Evolutionary conservation across 23 red algal genomes (phyloP).

Genomic region (Cyanidiococcus yangmingshanensis): DNA sequence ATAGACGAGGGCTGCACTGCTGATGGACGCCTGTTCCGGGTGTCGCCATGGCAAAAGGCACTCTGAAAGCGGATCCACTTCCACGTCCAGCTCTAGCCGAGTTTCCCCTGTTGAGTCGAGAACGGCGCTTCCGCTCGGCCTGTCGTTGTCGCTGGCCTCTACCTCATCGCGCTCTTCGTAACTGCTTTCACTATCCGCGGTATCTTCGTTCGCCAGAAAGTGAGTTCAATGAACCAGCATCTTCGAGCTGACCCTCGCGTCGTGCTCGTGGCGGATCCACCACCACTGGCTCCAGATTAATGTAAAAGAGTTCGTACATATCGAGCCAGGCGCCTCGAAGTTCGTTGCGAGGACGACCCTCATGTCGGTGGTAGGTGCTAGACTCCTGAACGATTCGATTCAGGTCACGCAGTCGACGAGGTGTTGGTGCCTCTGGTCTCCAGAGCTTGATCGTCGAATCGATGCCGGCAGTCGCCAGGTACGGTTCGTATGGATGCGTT

Average conservation of each 20-base stretch:
- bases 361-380: not conserved
- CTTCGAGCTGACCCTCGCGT: not conserved
- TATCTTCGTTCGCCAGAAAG: not conserved
- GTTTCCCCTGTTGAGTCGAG: not conserved
- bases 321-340: not conserved
- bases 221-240: not conserved
- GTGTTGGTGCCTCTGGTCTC: conserved; percentile 2
- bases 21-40: not conserved
- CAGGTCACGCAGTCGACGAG: conserved; percentile 5
- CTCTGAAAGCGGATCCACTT: not conserved
- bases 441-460: conserved; percentile 23
- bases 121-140: not conserved
- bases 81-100: not conserved
- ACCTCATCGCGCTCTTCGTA: not conserved
- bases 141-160: not conserved
- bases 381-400: not conserved
- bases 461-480: conserved; percentile 4
- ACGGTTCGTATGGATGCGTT: conserved; percentile 22
- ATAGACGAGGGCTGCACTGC: no score
- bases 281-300: not conserved
- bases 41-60: not conserved
- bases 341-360: not conserved
- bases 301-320: conserved; percentile 4
- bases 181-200: not conserved
- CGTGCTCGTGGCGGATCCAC: not conserved